Base-by-base conservation (phyloP, 2,329 filamentous ascomycete genomes). In the Aphanoascus verrucosus region DNA sequence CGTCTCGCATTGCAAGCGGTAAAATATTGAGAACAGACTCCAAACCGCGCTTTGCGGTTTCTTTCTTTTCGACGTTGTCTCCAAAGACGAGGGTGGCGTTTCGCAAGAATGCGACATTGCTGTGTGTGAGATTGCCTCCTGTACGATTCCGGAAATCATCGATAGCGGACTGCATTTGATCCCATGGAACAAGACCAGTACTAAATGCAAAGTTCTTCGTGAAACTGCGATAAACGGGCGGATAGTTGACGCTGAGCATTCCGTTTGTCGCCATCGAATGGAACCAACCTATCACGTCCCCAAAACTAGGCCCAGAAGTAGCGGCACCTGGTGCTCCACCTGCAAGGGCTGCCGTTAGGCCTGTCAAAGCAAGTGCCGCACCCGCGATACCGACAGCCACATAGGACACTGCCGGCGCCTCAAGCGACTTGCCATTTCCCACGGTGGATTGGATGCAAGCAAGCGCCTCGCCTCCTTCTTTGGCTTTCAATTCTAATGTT, bases 201-300 rank as follows among this genome's bases (percentile, higher is more conserved):
- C 88, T 91, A 75, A 96, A 97, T 45, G 77, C 90, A 68, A 98
- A 97, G 72, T 97, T 97, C 72, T 87, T 87, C 57, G 85, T 75
- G 70, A 95, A 98, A 67, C 83, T 91, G 61, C 84, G 82, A 73
- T 97, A 97, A 37, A 97, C 82, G 35, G 81, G 76, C 3, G 93
- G 93, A 61, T 95, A 89, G 62, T 84, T 81, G 62, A 94, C 90
- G 56, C 87, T 94, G 67, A 95, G 77, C 93, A 97, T 97, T 59
- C 93, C 90, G 69, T 93, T 96, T 75, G 93, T 85, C 28, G 93
- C 89, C 77, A 97, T 86, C 48, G 85, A 84, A 70, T 97, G 90
- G 69, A 97, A 95, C 81, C 87, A 94, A 57, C 84, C 83, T 60
- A 95, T 79, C 46, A 94, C 83, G 64, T 96, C 88, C 43, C 77